Evolutionary conservation across 805 yeast species (phyloP), one percentile per base, ranked within the genome.

Genomic region (Citeromyces nyonsensis): DNA sequence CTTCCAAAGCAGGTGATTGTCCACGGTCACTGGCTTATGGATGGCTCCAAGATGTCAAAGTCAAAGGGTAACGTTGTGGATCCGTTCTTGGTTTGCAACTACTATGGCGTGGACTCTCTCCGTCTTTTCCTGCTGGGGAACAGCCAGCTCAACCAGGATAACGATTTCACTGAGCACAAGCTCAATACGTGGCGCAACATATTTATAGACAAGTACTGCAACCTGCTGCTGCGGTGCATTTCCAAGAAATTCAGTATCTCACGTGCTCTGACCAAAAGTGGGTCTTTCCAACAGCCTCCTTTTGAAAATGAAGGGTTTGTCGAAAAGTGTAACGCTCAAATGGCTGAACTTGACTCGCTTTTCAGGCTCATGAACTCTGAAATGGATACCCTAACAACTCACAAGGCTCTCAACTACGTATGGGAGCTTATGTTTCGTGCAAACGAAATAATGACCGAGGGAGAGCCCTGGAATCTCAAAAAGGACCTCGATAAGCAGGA

Each of bases 41-140:
- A 74, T 24, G 97, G 97, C 0, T 59, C 72, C 29, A 91, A 91
- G 48, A 91, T 91, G 98, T 81, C 94, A 32, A 91, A 91, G 45
- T 77, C 93, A 35, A 56, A 74, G 34, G 95, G 96, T 1, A 91
- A 91, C 48, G 96, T 88, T 7, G 93, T 88, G 4, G 96, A 91
- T 45, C 98, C 98, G 0, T 47, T 80, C 12, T 67, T 57, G n/a
- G 61, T 77, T 22, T 59, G 70, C 4, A 59, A 67, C 1, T 50
- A 61, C 28, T 82, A 79, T 44, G 95, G 85, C 0, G 51, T 63
- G n/a, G 91, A 81, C 49, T 54, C 81, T 0, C 54, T 85, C 28
- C 61, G 95, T 39, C 74, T 82, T 53, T 84, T 74, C 47, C 54
- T 91, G 36, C 63, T 77, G 53, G 81, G 77, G 42, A 77, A 77